Percentiles rank a stretch among this genome's conserved stretches.
Evolutionary conservation across 352 stramenopile genomes (phyloP).

Genomic region (Phytophthora chlamydospora): DNA sequence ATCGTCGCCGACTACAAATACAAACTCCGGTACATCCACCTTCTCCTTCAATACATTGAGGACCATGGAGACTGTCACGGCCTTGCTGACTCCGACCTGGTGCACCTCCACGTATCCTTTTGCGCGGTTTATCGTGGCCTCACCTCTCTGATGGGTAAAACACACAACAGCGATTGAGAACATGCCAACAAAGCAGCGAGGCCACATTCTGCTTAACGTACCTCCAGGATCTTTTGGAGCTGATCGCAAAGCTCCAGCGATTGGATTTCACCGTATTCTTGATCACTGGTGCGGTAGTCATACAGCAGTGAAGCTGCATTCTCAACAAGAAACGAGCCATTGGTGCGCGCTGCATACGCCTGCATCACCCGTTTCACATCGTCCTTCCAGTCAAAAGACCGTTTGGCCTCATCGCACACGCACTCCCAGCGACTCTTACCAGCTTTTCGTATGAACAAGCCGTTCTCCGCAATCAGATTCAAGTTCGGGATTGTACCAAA

Average conservation of each 20-base stretch:
- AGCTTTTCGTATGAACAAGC: conserved; percentile 65
- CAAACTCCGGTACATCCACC: conserved; percentile 91
- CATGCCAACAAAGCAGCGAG: neutral
- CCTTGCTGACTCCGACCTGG: conserved; percentile 76
- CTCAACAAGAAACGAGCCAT: conserved; percentile 97
- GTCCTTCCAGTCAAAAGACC: conserved; percentile 93
- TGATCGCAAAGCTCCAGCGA: conserved; percentile 92
- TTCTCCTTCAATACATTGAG: conserved; percentile 62
- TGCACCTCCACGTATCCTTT: conserved; percentile 83
- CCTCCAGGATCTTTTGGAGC: conserved; percentile 94
- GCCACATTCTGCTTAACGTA: conserved; percentile 26
- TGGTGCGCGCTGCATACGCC: conserved; percentile 96
- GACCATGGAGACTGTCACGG: conserved; percentile 58
- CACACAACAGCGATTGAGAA: neutral
- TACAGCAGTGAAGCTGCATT: conserved; percentile 98
- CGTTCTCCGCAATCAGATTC: conserved; percentile 74
- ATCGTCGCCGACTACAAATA: conserved; percentile 97
- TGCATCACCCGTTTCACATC: conserved; percentile 96
- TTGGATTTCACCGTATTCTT: conserved; percentile 98
- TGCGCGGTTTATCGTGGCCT: conserved; percentile 54
- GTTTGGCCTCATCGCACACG: conserved; percentile 52
- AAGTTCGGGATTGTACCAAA: conserved; percentile 56
- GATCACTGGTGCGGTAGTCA: conserved; percentile 98
- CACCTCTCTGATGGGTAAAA: conserved; percentile 48
- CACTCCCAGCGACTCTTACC: conserved; percentile 56